Evolutionary conservation across 768 basidiomycete genomes (phyloP), one percentile per base, ranked within the genome.

Genomic region (Astraeus odoratus): DNA sequence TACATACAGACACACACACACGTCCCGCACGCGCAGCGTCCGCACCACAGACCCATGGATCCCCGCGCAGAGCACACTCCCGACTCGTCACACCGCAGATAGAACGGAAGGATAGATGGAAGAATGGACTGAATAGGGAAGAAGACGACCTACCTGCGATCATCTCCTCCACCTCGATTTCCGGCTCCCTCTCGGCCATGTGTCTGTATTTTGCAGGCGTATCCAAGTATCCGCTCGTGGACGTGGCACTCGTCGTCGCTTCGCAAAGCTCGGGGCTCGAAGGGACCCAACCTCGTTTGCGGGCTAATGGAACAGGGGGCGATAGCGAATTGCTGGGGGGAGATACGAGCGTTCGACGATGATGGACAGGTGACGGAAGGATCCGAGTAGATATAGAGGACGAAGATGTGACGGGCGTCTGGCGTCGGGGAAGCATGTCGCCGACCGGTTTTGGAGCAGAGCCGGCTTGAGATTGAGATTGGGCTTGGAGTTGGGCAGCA

Each of bases 271-370:
- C 79, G 34, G 76, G 69, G 44, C 68, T 71, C 1, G 76, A 69
- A 4, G 86, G 85, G 31, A 79, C 77, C 86, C 86, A 88, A 24
- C 81, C 83, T 59, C 86, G 68, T 61, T 86, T 86, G 42, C 76
- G 68, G 3, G 75, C 70, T 31, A 71, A 55, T 15, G 65, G 57
- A 16, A 69, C 56, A 16, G 73, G 64, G 4, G 70, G 61, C 23
- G 72, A 60, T 56, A 58, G 52, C 1, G 52, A 29, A 7, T 50
- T 7, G n/a, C n/a, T n/a, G 15, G 15, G 8, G 24, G 23, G 8
- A n/a, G 23, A 8, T 24, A 38, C 30, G 23, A 37, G 4, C 65
- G 63, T 13, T 57, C 57, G 34, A 58, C 53, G 50, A 38, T 55
- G 51, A n/a, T 53, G 46, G 39, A 51, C 56, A 30, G 57, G 42